Base-by-base conservation (phyloP, 2,329 filamentous ascomycete genomes). In the Akanthomyces muscarius region DNA sequence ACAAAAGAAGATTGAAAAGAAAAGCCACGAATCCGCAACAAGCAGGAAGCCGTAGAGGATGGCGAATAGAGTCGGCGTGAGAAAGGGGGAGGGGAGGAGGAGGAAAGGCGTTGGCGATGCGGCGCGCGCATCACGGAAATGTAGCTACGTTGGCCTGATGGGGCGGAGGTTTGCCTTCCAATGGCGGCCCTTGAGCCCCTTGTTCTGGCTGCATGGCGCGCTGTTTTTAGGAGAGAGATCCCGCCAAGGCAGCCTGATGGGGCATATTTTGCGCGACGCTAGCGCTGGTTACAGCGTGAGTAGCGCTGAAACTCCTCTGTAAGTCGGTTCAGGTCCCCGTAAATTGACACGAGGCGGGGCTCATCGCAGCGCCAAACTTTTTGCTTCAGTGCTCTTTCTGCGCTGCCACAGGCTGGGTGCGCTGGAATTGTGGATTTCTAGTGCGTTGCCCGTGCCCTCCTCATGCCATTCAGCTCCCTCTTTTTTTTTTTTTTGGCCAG, bases 71-170 rank as follows among this genome's bases (percentile, higher is more conserved):
- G 57, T 63, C 56, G 57, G 21, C 47, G 54, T 44, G 44, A 62
- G 21, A 59, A 61, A 52, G 45, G 59, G 55, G 55, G 45, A 36
- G 38, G 33, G 63, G 65, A 66, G 63, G 54, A 66, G 63, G 54
- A 66, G 38, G 38, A 63, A 47, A 64, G 63, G 50, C 63, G 63
- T 63, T 65, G 64, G 64, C 62, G 66, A 63, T 62, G 59, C 64
- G 60, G 61, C 65, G 65, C 64, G 66, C 66, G 62, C 61, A 61
- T 60, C 54, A 63, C 68, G 68, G 70, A 74, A 25, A 69, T 75
- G 73, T 74, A 74, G 73, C 73, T 75, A 74, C 73, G 75, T 72
- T 75, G 73, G 73, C 73, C 73, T 75, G 65, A 73, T 73, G 69
- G 57, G 57, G 57, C 47, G 33, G 44, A 60, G 44, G 57, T 52